phyloP scores from a whole-genome alignment of 345 rosid genomes.

The Geranium brycei region DNA sequence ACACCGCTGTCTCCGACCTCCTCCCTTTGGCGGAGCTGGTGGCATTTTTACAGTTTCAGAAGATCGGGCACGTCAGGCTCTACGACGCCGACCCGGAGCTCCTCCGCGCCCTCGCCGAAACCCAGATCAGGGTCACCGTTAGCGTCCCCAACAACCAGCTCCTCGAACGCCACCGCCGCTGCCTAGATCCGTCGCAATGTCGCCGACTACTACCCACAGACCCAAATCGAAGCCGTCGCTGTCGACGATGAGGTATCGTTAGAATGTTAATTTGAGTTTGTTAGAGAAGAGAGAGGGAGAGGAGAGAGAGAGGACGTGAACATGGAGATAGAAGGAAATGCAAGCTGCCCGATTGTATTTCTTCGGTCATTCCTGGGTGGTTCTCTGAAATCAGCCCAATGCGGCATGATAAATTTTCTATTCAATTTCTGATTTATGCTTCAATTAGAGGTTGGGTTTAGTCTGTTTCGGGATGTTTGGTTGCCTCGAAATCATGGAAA shows the following conservation, averaged over 20 bases:
- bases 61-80: slow-evolving; percentile 28
- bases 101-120: slow-evolving; percentile 25
- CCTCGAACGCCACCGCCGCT: slow-evolving; percentile 23
- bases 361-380: slow-evolving; percentile 43
- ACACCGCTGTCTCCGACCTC: slow-evolving; percentile 17
- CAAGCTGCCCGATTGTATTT: slow-evolving; percentile 8
- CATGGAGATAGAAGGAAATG: slow-evolving; percentile 16
- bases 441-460: too few relatives aligned
- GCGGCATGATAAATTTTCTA: slow-evolving; percentile 38
- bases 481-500: neutral
- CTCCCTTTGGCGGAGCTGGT: slow-evolving; percentile 22
- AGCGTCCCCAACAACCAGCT: slow-evolving; percentile 26
- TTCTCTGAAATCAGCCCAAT: slow-evolving; percentile 50
- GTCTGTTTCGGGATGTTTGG: neutral
- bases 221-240: slow-evolving; percentile 30
- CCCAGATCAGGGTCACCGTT: slow-evolving; percentile 23
- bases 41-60: slow-evolving; percentile 16
- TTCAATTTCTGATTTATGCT: neutral
- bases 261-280: too few relatives aligned
- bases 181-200: slow-evolving; percentile 27
- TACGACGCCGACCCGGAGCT: slow-evolving; percentile 27
- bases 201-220: slow-evolving; percentile 23
- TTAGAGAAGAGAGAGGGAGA: too few relatives aligned
- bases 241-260: slow-evolving; percentile 35
- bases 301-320: slow-evolving; percentile 28